Percentiles rank a stretch among this genome's conserved stretches.
phyloP scores from a whole-genome alignment of 2,329 filamentous ascomycete species.

The Dactylella cylindrospora region DNA sequence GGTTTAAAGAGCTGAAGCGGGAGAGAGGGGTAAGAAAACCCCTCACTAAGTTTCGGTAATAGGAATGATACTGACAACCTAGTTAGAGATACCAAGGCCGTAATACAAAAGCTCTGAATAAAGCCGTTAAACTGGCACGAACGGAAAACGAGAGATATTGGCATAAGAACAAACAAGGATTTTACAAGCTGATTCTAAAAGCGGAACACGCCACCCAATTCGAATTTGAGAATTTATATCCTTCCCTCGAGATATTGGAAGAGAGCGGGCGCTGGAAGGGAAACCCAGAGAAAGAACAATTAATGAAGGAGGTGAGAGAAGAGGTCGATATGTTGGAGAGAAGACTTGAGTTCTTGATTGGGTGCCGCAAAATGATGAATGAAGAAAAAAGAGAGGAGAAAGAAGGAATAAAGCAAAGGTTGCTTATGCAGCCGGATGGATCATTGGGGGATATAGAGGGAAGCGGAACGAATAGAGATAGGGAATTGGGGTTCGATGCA shows the following conservation, averaged over 20 bases:
- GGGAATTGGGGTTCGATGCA: not conserved
- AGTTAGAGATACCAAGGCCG: too few species aligned
- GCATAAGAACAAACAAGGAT: too few species aligned
- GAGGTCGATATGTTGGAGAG: not conserved
- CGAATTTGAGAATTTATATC: not conserved
- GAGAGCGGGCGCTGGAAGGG: not conserved
- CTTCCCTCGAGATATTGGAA: not conserved
- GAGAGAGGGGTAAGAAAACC: too few species aligned
- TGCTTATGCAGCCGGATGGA: not conserved
- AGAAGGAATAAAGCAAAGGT: conserved; percentile 2
- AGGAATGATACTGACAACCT: too few species aligned
- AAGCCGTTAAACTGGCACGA: too few species aligned
- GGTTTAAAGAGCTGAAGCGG: too few species aligned
- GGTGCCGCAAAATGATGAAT: not conserved
- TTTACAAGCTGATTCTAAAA: too few species aligned
- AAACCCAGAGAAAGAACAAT: not conserved
- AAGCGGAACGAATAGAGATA: not conserved
- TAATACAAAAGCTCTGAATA: too few species aligned
- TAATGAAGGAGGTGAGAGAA: not conserved
- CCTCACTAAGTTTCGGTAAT: too few species aligned
- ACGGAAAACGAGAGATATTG: too few species aligned
- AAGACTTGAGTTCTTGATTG: conserved; percentile 1
- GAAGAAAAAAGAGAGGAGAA: conserved; percentile 1
- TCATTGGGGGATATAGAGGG: not conserved
- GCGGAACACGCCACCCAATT: conserved; percentile 10